Conservation (phyloP, 306 rosid species). For the Trichosanthes cucumerina region DNA sequence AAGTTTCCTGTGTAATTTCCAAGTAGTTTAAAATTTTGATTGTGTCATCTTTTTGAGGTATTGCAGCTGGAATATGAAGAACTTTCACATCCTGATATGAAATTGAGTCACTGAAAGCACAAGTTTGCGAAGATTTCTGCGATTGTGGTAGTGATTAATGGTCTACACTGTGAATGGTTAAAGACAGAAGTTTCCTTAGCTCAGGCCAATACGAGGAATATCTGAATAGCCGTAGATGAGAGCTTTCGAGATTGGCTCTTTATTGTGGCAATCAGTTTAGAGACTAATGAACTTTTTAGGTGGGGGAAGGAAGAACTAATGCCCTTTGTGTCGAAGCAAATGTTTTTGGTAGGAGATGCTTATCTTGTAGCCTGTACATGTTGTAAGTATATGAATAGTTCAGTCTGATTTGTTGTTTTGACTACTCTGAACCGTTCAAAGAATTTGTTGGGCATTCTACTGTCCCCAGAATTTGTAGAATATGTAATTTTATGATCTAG, state of each 20-base stretch:
- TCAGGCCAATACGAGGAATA: not conserved
- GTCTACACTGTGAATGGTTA: conserved; percentile 19
- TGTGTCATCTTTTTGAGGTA: conserved; percentile 15
- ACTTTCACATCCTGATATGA: conserved; percentile 40
- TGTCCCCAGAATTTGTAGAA: not conserved
- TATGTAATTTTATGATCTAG: not conserved
- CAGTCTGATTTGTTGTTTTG: conserved; percentile 12
- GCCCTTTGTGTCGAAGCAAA: conserved; percentile 17
- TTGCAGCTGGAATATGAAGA: conserved; percentile 66
- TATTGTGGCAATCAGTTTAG: not conserved
- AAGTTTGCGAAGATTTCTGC: not conserved
- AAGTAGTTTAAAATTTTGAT: not conserved
- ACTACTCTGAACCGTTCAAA: conserved; percentile 4
- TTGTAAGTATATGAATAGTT: conserved; percentile 32
- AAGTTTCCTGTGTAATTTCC: not conserved
- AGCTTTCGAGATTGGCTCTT: not conserved
- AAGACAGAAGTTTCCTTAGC: conserved; percentile 5
- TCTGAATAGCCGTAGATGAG: not conserved
- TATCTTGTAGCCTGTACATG: conserved; percentile 29
- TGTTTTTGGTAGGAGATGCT: conserved; percentile 13
- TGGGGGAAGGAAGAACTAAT: not conserved
- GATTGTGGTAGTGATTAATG: not conserved
- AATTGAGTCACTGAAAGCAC: conserved; percentile 25
- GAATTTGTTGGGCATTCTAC: not conserved
- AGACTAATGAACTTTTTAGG: not conserved